Base-by-base conservation (phyloP, 2,329 filamentous ascomycete species). In the Fusarium napiforme region DNA sequence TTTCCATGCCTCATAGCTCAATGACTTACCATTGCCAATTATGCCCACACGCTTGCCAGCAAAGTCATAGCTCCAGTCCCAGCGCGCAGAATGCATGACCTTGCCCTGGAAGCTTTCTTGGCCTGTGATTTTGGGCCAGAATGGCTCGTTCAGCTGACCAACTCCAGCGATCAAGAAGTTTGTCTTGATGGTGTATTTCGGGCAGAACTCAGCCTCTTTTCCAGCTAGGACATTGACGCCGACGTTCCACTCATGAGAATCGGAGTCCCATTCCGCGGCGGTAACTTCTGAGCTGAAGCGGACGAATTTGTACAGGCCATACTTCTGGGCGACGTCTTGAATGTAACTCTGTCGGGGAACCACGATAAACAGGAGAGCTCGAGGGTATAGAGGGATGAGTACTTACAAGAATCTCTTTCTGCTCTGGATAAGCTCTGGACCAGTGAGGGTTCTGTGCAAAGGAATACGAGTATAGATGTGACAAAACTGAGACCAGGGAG, bases 1-100 rank as follows among this genome's bases (percentile, higher is more conserved):
- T n/a, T 7, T 9, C 4, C 9, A 4, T 11, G 4, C 2, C 1
- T 4, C 14, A 4, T 16, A 16, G 2, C 1, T 8, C 2, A 11
- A 21, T 2, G 5, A 1, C 46, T 14, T 18, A 49, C 46, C 46
- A 6, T 49, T 49, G 0, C 46, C 46, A 0, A 49, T 30, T 12
- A 49, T 49, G 3, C 28, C 28, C 3, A 49, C 19, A 16, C 19
- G 46, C 9, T 49, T 30, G 9, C 46, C 46, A 49, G 19, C 2
- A 9, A 49, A n/a, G 9, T 49, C 46, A 12, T n/a, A 30, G 3
- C 46, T n/a, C 28, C 46, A 30, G 21, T 49, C 46, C 46, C 46
- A 49, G 14, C 46, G 46, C 2, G 46, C 46, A 6, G 46, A 49
- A 14, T 49, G 46, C 46, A 49, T 49, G 0, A 7, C 9, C 19